Evolutionary conservation across 495 filamentous ascomycete species (phyloP).

Genomic region (Hypomontagnella monticulosa): DNA sequence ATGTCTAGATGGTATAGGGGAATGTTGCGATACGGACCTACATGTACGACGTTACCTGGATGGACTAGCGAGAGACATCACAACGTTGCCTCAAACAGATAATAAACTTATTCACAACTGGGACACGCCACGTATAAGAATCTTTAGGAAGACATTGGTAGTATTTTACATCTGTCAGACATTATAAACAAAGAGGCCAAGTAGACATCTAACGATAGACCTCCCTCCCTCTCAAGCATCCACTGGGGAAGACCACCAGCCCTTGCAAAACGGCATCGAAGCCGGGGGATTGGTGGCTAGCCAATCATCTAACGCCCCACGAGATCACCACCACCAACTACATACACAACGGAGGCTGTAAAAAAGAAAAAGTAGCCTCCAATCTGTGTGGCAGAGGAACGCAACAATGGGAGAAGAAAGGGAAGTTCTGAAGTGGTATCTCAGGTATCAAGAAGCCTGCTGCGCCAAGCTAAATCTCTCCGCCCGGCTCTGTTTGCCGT

Average conservation of each 20-base stretch:
- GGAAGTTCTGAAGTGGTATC: slow-evolving; percentile 35
- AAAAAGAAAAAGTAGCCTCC: too few relatives aligned
- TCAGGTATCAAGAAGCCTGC: slow-evolving; percentile 33
- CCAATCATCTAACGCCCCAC: slow-evolving; percentile 22
- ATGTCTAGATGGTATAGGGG: too few relatives aligned
- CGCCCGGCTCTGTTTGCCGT: slow-evolving; percentile 12
- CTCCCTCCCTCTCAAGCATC: slow-evolving; percentile 11
- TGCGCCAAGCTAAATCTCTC: slow-evolving; percentile 29
- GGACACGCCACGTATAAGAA: too few relatives aligned
- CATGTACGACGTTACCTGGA: too few relatives aligned
- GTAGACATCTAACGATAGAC: neutral
- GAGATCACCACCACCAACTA: slow-evolving; percentile 1
- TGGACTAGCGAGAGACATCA: too few relatives aligned
- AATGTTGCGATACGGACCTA: too few relatives aligned
- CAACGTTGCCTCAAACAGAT: too few relatives aligned
- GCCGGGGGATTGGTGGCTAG: slow-evolving; percentile 14
- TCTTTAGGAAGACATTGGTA: neutral
- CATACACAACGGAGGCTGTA: neutral
- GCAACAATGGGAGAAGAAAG: slow-evolving; percentile 5
- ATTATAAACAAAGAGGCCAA: slow-evolving; percentile 16
- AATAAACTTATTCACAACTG: too few relatives aligned
- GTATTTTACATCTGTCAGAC: slow-evolving; percentile 7
- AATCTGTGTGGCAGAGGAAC: neutral
- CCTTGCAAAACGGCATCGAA: slow-evolving; percentile 9
- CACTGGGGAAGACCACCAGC: neutral